A percentile compares a stretch with the other conserved stretches of the same genome.
Conservation (phyloP, 106 monocot species). For the Apostasia ramifera region DNA sequence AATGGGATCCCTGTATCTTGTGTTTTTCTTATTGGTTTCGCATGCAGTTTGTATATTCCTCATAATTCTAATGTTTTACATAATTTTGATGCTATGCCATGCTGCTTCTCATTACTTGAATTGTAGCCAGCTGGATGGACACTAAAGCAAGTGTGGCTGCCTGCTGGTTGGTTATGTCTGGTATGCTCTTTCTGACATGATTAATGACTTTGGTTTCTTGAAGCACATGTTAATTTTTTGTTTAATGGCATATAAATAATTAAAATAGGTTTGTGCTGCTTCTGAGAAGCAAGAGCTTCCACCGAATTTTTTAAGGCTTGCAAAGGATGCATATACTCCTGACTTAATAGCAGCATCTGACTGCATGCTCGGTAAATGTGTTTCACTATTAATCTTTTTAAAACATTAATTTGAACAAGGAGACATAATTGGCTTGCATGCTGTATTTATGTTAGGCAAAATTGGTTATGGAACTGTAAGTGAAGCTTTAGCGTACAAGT, state of each 20-base stretch:
- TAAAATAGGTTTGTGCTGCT: slow-evolving; percentile 74
- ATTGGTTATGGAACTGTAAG: slow-evolving; percentile 90
- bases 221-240: background rate
- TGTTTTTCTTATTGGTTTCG: too few relatives aligned
- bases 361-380: slow-evolving; percentile 78
- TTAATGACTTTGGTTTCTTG: background rate
- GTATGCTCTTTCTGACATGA: slow-evolving; percentile 21
- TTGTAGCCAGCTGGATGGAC: slow-evolving; percentile 85
- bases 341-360: slow-evolving; percentile 85
- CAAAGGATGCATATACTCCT: slow-evolving; percentile 86
- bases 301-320: slow-evolving; percentile 76
- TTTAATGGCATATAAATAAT: background rate
- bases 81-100: background rate
- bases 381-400: background rate
- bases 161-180: slow-evolving; percentile 81
- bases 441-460: slow-evolving; percentile 41
- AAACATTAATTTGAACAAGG: background rate
- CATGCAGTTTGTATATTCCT: too few relatives aligned
- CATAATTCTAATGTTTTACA: too few relatives aligned
- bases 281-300: slow-evolving; percentile 77
- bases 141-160: slow-evolving; percentile 74
- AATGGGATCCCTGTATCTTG: too few relatives aligned
- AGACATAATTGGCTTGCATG: background rate
- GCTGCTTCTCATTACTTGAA: background rate
- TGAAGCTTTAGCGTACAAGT: slow-evolving; percentile 81